These are phyloP conservation scores for Tetrapisispora phaffii DNA, from an alignment of 805 yeast species.

Conservation along the genomic window DNA sequence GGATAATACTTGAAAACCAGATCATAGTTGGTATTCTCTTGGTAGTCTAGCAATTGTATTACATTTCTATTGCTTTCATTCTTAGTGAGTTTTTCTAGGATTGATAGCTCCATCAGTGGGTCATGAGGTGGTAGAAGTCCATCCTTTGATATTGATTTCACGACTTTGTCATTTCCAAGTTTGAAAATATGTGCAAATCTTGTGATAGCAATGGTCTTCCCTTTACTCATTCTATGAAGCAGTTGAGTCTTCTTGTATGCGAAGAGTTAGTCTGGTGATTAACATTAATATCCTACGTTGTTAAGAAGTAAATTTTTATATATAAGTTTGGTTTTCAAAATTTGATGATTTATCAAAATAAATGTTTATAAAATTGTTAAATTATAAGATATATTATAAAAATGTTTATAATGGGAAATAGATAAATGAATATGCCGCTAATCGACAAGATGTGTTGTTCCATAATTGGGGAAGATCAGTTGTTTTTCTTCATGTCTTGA, in stretches of 20 bases:
- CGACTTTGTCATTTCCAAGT: constrained; percentile 7
- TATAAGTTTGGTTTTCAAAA: too few relatives aligned
- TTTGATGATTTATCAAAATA: too few relatives aligned
- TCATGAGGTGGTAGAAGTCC: constrained; percentile 24
- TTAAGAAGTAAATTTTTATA: too few relatives aligned
- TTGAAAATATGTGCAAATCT: constrained; percentile 19
- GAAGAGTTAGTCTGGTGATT: too few relatives aligned
- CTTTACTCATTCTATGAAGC: neutral
- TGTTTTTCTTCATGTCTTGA: constrained; percentile 1
- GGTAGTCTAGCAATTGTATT: constrained; percentile 10
- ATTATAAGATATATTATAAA: neutral
- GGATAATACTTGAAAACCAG: constrained; percentile 14
- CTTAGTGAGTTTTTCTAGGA: constrained; percentile 11
- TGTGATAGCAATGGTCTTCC: constrained; percentile 6
- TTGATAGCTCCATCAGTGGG: constrained; percentile 17
- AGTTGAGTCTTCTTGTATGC: neutral
- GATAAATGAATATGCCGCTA: neutral
- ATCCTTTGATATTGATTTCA: constrained; percentile 21
- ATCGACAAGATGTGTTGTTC: neutral
- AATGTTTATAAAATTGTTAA: neutral
- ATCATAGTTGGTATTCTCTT: constrained; percentile 11
- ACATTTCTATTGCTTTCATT: constrained; percentile 5
- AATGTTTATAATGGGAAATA: neutral
- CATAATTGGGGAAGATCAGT: neutral
- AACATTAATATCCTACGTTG: too few relatives aligned